phyloP scores from a whole-genome alignment of 352 stramenopile species.

The Phytophthora crassamura region DNA sequence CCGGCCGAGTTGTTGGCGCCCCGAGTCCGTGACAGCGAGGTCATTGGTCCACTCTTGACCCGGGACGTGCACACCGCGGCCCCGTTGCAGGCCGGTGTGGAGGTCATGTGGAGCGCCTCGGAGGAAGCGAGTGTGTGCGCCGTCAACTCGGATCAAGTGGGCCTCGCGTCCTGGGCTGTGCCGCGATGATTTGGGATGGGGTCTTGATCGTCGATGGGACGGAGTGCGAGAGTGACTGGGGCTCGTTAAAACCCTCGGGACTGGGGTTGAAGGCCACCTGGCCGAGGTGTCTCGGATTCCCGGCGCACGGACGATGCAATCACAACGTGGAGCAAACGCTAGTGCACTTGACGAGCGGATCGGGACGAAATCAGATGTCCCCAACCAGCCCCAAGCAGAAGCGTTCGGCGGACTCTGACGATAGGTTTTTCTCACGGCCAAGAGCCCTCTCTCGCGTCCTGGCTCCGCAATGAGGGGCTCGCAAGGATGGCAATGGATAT shows the following conservation, averaged over 20 bases:
- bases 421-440: constrained; percentile 25
- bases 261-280: constrained; percentile 27
- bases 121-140: background rate
- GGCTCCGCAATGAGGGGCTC: background rate
- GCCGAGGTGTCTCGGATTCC: constrained; percentile 33
- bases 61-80: constrained; percentile 11
- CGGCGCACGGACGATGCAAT: constrained; percentile 24
- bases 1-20: background rate
- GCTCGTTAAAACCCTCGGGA: constrained; percentile 20
- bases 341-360: constrained; percentile 11
- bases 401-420: constrained; percentile 7
- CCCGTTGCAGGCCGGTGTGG: constrained; percentile 18
- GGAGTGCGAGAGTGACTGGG: constrained; percentile 10
- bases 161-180: constrained; percentile 18
- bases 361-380: constrained; percentile 31
- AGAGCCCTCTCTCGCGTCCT: constrained; percentile 11
- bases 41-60: no score
- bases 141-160: constrained; percentile 19
- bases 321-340: constrained; percentile 7
- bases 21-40: background rate
- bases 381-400: background rate
- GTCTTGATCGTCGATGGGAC: constrained; percentile 24
- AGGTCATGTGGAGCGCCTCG: constrained; percentile 25
- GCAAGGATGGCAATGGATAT: background rate
- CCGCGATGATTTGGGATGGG: constrained; percentile 33